phyloP scores from a whole-genome alignment of 768 basidiomycete species.

The Hirschioporus abietinus region DNA sequence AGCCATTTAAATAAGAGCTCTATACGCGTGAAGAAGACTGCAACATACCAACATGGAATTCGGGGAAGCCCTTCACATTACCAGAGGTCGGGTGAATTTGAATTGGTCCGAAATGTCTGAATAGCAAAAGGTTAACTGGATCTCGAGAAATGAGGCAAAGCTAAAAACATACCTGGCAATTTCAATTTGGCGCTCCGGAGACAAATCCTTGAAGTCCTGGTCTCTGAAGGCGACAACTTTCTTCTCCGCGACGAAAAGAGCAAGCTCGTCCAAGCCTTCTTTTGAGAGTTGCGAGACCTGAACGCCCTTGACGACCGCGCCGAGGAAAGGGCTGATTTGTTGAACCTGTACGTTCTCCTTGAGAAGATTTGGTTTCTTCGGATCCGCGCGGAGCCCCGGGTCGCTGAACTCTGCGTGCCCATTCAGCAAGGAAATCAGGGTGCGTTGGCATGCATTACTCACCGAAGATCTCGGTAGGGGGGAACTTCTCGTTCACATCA shows the following conservation, averaged over 20 bases:
- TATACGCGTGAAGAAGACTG: neutral
- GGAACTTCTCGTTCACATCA: conserved; percentile 44
- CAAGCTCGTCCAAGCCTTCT: conserved; percentile 50
- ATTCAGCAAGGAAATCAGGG: neutral
- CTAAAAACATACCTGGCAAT: conserved; percentile 33
- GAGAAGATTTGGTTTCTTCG: conserved; percentile 46
- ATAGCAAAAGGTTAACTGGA: neutral
- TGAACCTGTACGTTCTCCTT: conserved; percentile 30
- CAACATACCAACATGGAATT: conserved; percentile 49
- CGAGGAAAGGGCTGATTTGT: conserved; percentile 46
- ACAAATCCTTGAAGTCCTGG: conserved; percentile 58
- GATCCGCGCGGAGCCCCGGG: conserved; percentile 42
- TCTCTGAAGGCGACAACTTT: conserved; percentile 53
- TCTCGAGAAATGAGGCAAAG: neutral
- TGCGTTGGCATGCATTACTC: conserved; percentile 6
- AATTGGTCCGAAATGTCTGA: conserved; percentile 23
- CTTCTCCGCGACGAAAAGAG: conserved; percentile 44
- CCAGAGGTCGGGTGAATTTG: conserved; percentile 31
- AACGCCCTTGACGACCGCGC: conserved; percentile 45
- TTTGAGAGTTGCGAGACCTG: conserved; percentile 48
- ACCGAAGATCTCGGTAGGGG: conserved; percentile 44
- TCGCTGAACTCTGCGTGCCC: conserved; percentile 32
- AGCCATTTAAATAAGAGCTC: neutral
- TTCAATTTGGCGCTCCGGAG: conserved; percentile 46
- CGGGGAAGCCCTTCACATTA: conserved; percentile 50